Evolutionary conservation across 1,139 yeast species (phyloP), one percentile per base, ranked within the genome.

Genomic region (Citeromyces hawaiiensis): DNA sequence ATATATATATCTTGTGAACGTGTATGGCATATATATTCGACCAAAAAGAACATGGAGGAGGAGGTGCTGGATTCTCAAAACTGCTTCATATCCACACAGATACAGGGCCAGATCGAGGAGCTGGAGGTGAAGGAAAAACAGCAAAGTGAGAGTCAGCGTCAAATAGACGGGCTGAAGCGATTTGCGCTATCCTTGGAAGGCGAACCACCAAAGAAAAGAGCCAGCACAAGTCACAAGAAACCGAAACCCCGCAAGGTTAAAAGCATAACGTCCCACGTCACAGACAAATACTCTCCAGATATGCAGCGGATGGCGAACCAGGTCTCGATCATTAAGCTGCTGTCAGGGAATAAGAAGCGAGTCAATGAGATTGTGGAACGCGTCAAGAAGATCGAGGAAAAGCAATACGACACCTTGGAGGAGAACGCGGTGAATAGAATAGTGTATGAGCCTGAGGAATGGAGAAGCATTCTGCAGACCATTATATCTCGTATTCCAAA

Each of bases 321-420:
- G 34, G 17, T 30, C 8, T 30, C 34, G 17, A 30, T 30, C 34
- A 30, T 30, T 10, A 30, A 16, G 34, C 17, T 30, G 17, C 34
- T 30, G 7, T 30, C 34, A n/a, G 34, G 34, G 3, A 30, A 30
- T 10, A 30, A 30, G 9, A 30, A 30, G 17, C 34, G 34, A 13
- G 34, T 30, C 34, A 30, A 30, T 30, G 34, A 30, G 17, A 30
- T 30, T 16, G 34, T 30, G 34, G 34, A 30, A 16, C 34, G 34
- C 34, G 34, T 30, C 15, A 30, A 30, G 34, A 30, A 10, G 9
- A 30, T 30, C 34, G 34, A 30, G 9, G 34, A 7, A 16, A 30
- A 30, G 34, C 34, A 16, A 16, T 30, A 9, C 34, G 34, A 30
- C 17, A 16, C 15, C 3, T 5, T 10, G 9, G 10, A 30, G 34